Base-by-base conservation (phyloP, 345 rosid genomes). In the Noccaea caerulescens region DNA sequence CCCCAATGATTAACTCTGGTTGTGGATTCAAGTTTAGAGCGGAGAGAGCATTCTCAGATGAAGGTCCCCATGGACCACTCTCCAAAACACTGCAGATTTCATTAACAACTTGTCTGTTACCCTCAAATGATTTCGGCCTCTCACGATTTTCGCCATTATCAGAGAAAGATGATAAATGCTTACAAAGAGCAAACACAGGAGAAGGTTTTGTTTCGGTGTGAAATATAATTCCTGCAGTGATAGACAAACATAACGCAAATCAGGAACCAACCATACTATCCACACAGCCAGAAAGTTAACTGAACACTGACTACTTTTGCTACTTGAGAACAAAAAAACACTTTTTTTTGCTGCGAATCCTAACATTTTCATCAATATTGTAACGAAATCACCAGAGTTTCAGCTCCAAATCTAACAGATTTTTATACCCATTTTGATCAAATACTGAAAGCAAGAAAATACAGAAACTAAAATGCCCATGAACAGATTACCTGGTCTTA, bases 41-140 rank as follows among this genome's bases (percentile, higher is more conserved):
- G 10, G 81, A 80, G 5, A 94, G 67, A 44, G 90, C 81, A 64
- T 74, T 76, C 80, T 91, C 95, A 50, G 81, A 33, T 9, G 82
- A 72, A 46, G 90, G 83, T 47, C 95, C 97, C 97, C 97, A 88
- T 4, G 85, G 79, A 79, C 82, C 81, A 66, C 77, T 80, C 75
- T 82, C 87, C 83, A 94, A 68, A 39, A 91, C 71, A 54, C 70
- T 76, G 66, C 86, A 84, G 38, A 79, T 88, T 16, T 82, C 85
- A 41, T 86, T 82, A 10, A 89, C 66, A 36, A 72, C 68, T 56
- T 54, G 77, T 62, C 85, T 73, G 6, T 13, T 57, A 36, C 75
- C 72, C 23, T 79, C 90, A 56, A 62, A 46, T 43, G 53, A 73
- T 58, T 75, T 82, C 25, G 76, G 66, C 47, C 69, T 77, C 64